Evolutionary conservation across 2,329 filamentous ascomycete genomes (phyloP), one percentile per base, ranked within the genome.

Genomic region (Beauveria scarabaeidicola): DNA sequence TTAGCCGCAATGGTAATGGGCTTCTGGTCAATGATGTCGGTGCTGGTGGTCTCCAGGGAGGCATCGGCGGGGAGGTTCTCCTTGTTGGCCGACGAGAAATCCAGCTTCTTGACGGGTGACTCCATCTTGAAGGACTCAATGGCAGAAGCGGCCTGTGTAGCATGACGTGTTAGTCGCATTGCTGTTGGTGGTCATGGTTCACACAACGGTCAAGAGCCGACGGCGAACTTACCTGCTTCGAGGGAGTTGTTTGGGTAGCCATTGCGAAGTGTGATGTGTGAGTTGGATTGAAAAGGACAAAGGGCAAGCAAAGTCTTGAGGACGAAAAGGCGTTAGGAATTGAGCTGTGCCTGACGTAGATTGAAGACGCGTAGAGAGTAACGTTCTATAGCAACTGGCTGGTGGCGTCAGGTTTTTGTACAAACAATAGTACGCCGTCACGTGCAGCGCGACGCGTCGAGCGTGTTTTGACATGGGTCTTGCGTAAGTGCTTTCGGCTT

Each of bases 61-160:
- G 81, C 77, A 40, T 52, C 36, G 64, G 81, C 69, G 61, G 80
- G 76, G 62, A 81, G 79, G 77, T 96, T 96, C 79, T 96, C 92
- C 78, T 96, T 96, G 78, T 90, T 82, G 61, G 81, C 81, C 58
- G 78, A 72, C 65, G 81, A 77, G 73, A 96, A 91, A 78, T 89
- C 81, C 66, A 94, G 84, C 83, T 95, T 95, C 87, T 96, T 96
- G 64, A 88, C 78, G 50, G 92, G 91, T 1, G 91, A 94, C 67
- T 95, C 90, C 85, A 97, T 95, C 78, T 93, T 95, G 74, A 97
- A 82, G 67, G 84, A 85, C 75, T 94, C 87, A 71, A 97, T 88
- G 69, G 86, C 91, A 70, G 90, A 87, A 69, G 91, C 89, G 79
- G 88, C 88, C 93, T 97, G 72, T 64, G 51, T 53, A 52, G 61